Evolutionary conservation across 2,329 filamentous ascomycete species (phyloP).

Genomic region (Phyllosticta citrichinensis): DNA sequence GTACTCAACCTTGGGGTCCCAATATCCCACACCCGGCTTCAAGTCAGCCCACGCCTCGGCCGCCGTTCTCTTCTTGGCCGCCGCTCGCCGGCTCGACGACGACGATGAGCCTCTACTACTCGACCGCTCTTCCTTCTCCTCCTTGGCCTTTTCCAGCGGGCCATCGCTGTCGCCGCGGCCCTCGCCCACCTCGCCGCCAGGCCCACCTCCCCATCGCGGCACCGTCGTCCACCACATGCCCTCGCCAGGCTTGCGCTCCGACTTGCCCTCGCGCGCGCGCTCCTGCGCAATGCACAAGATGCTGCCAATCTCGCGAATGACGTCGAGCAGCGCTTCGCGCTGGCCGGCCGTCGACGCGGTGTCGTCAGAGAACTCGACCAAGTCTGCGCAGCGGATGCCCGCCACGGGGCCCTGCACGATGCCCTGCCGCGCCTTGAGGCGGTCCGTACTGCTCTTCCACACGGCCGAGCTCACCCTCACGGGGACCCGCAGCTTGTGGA

Average conservation of each 20-base stretch:
- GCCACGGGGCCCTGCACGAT: conserved; percentile 50
- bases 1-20: conserved; percentile 49
- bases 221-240: conserved; percentile 51
- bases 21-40: conserved; percentile 40
- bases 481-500: conserved; percentile 44
- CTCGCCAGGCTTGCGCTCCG: conserved; percentile 41
- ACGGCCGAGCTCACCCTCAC: conserved; percentile 47
- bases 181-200: conserved; percentile 35
- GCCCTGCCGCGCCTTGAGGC: conserved; percentile 41
- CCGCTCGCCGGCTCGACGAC: conserved; percentile 17
- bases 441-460: conserved; percentile 44
- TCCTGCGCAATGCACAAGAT: conserved; percentile 51
- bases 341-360: conserved; percentile 16
- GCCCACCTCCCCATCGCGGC: conserved; percentile 47
- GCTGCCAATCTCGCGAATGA: conserved; percentile 47
- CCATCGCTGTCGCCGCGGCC: conserved; percentile 17
- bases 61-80: conserved; percentile 32
- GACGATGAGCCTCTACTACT: conserved; percentile 1
- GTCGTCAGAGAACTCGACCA: conserved; percentile 38
- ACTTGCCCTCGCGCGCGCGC: conserved; percentile 44
- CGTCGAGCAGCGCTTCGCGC: conserved; percentile 36
- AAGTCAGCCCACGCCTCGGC: conserved; percentile 45
- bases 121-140: conserved; percentile 23
- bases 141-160: conserved; percentile 19
- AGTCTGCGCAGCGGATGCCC: conserved; percentile 44